A percentile compares a stretch with the other conserved stretches of the same genome.
phyloP scores from a whole-genome alignment of 257 asterid species.

The Sherardia arvensis region DNA sequence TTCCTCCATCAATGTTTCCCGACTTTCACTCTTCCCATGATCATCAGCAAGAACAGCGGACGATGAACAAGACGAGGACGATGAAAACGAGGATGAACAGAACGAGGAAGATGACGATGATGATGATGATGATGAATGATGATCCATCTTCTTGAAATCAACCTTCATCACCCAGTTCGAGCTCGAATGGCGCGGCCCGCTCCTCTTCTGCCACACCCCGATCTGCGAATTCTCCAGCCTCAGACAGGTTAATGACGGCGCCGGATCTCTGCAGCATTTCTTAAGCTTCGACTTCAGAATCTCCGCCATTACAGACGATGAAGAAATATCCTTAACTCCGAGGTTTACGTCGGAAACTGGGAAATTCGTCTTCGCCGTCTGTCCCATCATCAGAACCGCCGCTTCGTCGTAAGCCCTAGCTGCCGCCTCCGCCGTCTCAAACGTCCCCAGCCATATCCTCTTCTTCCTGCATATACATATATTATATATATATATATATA shows the following conservation, averaged over 20 bases:
- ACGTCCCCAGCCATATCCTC: conserved; percentile 77
- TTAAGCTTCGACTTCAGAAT: conserved; percentile 47
- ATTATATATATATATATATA: no score
- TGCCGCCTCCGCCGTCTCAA: conserved; percentile 68
- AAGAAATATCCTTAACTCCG: not conserved
- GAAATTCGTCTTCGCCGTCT: conserved; percentile 58
- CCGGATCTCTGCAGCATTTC: conserved; percentile 59
- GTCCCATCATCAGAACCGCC: conserved; percentile 61
- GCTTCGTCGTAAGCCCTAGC: conserved; percentile 70
- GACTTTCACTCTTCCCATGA: not conserved
- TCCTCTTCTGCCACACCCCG: conserved; percentile 66
- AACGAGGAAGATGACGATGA: not conserved
- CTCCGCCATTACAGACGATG: conserved; percentile 23
- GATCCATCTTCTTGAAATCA: conserved; percentile 24
- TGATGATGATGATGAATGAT: not conserved
- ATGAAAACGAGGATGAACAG: conserved; percentile 12
- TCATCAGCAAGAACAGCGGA: not conserved
- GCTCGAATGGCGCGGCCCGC: conserved; percentile 46
- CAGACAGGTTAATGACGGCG: conserved; percentile 62
- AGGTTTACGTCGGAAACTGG: conserved; percentile 16
- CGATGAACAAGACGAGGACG: conserved; percentile 9
- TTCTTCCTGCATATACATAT: conserved; percentile 35
- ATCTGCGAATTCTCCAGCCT: conserved; percentile 62
- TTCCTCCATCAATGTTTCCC: conserved; percentile 34
- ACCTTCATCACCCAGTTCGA: conserved; percentile 65